A percentile compares a stretch with the other conserved stretches of the same genome.
phyloP scores from a whole-genome alignment of 164 flowering plant genomes.

The Akebia trifoliata region DNA sequence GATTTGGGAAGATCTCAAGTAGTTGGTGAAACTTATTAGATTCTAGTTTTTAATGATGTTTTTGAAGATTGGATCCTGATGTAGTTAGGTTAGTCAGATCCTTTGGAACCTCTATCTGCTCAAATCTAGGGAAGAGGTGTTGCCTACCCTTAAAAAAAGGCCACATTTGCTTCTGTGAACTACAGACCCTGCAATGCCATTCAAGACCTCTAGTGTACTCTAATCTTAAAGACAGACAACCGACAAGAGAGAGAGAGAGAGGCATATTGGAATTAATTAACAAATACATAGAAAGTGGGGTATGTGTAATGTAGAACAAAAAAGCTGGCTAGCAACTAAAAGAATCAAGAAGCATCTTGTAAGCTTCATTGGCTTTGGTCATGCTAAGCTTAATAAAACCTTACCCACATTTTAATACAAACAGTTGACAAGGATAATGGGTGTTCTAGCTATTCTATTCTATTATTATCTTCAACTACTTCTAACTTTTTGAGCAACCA shows the following conservation, averaged over 20 bases:
- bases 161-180: conserved; percentile 18
- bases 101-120: conserved; percentile 29
- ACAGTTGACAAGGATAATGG: conserved; percentile 40
- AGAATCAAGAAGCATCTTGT: conserved; percentile 51
- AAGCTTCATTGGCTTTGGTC: conserved; percentile 36
- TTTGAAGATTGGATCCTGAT: conserved; percentile 29
- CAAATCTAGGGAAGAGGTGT: conserved; percentile 35
- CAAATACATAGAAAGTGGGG: conserved; percentile 24
- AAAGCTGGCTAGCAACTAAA: conserved; percentile 29
- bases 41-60: conserved; percentile 24
- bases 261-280: conserved; percentile 13
- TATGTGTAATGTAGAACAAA: conserved; percentile 17
- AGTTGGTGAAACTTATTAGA: conserved; percentile 26
- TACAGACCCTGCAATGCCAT: conserved; percentile 10
- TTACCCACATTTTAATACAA: conserved; percentile 19
- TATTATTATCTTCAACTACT: conserved; percentile 40
- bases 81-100: conserved; percentile 21
- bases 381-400: conserved; percentile 27
- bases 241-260: conserved; percentile 15
- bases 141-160: conserved; percentile 32
- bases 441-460: conserved; percentile 15
- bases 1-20: conserved; percentile 39
- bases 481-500: conserved; percentile 33
- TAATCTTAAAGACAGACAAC: conserved; percentile 7
- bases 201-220: conserved; percentile 7